phyloP scores from a whole-genome alignment of 305 asterid genomes.

The Striga hermonthica region DNA sequence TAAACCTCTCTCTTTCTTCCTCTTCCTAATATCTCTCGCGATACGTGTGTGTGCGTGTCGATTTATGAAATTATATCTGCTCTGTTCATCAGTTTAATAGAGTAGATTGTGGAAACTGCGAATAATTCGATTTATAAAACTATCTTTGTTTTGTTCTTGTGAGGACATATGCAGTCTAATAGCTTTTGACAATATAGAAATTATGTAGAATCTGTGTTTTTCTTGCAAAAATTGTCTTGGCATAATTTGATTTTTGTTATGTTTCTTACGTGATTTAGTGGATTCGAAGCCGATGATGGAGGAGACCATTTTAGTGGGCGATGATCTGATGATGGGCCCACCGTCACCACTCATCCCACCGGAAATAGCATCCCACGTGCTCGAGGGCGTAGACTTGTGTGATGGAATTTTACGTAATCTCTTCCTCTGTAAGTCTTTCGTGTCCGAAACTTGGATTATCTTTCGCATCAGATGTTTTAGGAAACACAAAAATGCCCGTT shows the following conservation, averaged over 20 bases:
- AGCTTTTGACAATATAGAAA: background rate
- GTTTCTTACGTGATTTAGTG: conserved; percentile 35
- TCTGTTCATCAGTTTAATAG: background rate
- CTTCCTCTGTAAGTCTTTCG: conserved; percentile 55
- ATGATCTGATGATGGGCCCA: conserved; percentile 96
- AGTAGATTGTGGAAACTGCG: background rate
- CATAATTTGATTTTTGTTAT: background rate
- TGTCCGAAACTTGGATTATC: background rate
- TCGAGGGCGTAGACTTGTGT: conserved; percentile 85
- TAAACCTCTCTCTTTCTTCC: conserved; percentile 29
- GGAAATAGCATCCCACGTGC: conserved; percentile 92
- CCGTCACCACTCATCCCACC: conserved; percentile 93
- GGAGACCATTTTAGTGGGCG: conserved; percentile 95
- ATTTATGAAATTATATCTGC: no score
- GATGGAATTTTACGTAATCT: conserved; percentile 91
- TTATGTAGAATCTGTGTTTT: no score
- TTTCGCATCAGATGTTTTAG: background rate
- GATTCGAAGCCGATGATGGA: conserved; percentile 92
- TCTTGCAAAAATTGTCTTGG: no score
- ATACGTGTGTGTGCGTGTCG: no score
- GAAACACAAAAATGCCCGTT: background rate
- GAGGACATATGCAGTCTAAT: background rate
- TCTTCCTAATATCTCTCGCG: background rate
- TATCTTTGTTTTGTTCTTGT: background rate
- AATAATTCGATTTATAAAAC: background rate